A percentile compares a stretch with the other conserved stretches of the same genome.
Conservation (phyloP, 1,284 basidiomycete species). For the Neolentinus lepideus region DNA sequence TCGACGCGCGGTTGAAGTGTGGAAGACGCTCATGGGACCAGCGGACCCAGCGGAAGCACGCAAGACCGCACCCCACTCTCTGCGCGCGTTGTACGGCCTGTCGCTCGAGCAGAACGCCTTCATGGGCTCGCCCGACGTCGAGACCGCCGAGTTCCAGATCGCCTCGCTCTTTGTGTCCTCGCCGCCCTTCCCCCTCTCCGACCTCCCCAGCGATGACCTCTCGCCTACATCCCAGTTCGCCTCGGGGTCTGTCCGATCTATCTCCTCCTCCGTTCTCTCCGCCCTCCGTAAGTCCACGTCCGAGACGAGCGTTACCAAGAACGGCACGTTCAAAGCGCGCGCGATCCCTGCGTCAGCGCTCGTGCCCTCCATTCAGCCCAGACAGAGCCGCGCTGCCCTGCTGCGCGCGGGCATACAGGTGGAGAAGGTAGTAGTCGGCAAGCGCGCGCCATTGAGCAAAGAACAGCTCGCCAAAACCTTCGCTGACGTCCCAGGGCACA, state of each 20-base stretch:
- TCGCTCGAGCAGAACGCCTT: slow-evolving; percentile 51
- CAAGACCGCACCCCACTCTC: slow-evolving; percentile 46
- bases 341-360: slow-evolving; percentile 52
- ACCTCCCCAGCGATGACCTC: slow-evolving; percentile 44
- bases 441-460: slow-evolving; percentile 44
- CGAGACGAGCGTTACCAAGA: slow-evolving; percentile 29
- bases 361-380: slow-evolving; percentile 66
- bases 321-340: slow-evolving; percentile 59
- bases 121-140: slow-evolving; percentile 59
- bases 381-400: slow-evolving; percentile 71
- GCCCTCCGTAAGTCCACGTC: slow-evolving; percentile 31
- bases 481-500: slow-evolving; percentile 71
- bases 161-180: slow-evolving; percentile 69
- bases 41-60: slow-evolving; percentile 51
- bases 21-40: slow-evolving; percentile 66
- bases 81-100: slow-evolving; percentile 61
- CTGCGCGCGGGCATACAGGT: slow-evolving; percentile 52
- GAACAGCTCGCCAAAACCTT: slow-evolving; percentile 59
- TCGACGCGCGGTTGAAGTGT: slow-evolving; percentile 68
- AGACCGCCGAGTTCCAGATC: slow-evolving; percentile 70
- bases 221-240: slow-evolving; percentile 16
- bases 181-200: slow-evolving; percentile 62
- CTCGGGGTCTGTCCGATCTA: slow-evolving; percentile 35
- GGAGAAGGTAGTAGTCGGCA: slow-evolving; percentile 16
- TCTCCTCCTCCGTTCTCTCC: slow-evolving; percentile 38